These are phyloP conservation scores for Strigomonas culicis DNA, from an alignment of 208 protist genomes.

Conservation along the genomic window DNA sequence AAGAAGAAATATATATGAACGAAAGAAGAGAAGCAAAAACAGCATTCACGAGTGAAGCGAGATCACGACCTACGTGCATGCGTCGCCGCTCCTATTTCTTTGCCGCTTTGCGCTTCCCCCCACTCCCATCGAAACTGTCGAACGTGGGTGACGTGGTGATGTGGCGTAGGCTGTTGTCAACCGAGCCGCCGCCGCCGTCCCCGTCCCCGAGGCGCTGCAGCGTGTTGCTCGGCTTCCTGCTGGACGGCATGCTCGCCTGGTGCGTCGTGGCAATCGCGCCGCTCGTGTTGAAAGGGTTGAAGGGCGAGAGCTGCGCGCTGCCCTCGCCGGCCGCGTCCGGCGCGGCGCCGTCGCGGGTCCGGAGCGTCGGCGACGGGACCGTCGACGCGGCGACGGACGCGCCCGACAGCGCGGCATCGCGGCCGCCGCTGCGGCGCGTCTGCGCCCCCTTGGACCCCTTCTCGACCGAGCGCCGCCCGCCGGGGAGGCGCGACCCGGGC, in stretches of 20 bases:
- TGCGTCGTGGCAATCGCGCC: neutral
- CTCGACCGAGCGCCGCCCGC: neutral
- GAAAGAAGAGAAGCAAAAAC: neutral
- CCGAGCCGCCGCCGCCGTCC: too few relatives aligned
- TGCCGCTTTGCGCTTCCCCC: neutral
- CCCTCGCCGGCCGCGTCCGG: neutral
- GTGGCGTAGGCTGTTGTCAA: neutral
- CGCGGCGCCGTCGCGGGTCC: neutral
- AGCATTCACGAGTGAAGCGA: too few relatives aligned
- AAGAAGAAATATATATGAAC: too few relatives aligned
- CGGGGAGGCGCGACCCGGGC: neutral
- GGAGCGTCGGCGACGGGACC: neutral
- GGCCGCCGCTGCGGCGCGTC: neutral
- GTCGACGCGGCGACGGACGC: neutral
- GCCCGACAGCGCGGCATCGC: neutral
- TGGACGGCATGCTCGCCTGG: neutral
- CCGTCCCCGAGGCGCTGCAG: neutral
- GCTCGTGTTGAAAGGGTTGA: neutral
- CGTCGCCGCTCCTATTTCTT: neutral
- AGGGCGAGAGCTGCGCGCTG: neutral
- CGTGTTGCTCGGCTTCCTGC: neutral
- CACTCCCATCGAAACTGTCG: neutral
- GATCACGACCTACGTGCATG: too few relatives aligned
- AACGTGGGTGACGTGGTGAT: neutral
- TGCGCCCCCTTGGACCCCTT: neutral